Evolutionary conservation across 352 stramenopile genomes (phyloP).

Genomic region (Phytophthora tentaculata): DNA sequence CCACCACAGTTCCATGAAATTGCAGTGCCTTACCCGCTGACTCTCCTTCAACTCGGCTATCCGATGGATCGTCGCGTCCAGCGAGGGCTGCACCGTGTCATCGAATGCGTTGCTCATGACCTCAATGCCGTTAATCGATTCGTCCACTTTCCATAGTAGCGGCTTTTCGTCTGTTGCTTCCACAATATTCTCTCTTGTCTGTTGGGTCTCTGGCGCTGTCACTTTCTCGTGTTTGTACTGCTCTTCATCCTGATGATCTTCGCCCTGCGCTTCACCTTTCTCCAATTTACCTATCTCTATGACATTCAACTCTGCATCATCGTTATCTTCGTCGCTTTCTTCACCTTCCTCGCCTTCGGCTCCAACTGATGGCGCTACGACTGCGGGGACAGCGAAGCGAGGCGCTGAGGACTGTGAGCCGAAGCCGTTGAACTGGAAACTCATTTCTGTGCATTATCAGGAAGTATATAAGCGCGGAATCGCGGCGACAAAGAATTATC

Average conservation of each 20-base stretch:
- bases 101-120: slow-evolving; percentile 68
- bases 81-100: slow-evolving; percentile 55
- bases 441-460: too few relatives aligned
- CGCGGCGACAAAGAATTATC: background rate
- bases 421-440: slow-evolving; percentile 58
- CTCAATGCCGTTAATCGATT: slow-evolving; percentile 50
- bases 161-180: slow-evolving; percentile 20
- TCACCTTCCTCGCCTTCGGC: slow-evolving; percentile 24
- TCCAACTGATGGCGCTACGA: slow-evolving; percentile 27
- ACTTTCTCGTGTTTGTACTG: slow-evolving; percentile 11
- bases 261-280: slow-evolving; percentile 15
- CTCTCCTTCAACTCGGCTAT: slow-evolving; percentile 72
- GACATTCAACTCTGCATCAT: slow-evolving; percentile 6
- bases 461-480: background rate
- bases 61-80: slow-evolving; percentile 72
- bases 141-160: slow-evolving; percentile 48
- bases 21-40: slow-evolving; percentile 29
- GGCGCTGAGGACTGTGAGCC: slow-evolving; percentile 29
- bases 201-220: slow-evolving; percentile 22
- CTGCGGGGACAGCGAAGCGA: slow-evolving; percentile 37
- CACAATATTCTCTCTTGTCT: background rate
- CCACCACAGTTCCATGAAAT: background rate
- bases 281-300: slow-evolving; percentile 5
- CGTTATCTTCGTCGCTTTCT: slow-evolving; percentile 51
- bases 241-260: slow-evolving; percentile 16